Evolutionary conservation across 106 monocot genomes (phyloP).

Genomic region (Apostasia shenzhenica): DNA sequence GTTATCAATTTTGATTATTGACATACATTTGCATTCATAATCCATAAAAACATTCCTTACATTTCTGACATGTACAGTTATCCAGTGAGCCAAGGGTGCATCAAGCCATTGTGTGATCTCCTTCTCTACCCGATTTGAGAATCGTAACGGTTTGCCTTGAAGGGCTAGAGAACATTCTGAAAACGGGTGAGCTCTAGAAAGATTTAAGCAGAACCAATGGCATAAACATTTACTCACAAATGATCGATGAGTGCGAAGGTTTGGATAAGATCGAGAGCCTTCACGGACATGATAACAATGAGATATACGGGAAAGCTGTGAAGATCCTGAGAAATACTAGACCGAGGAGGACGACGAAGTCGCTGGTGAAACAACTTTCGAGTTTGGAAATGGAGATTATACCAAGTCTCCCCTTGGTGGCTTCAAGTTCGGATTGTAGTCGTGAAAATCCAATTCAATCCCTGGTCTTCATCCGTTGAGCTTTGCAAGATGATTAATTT

Average conservation of each 20-base stretch:
- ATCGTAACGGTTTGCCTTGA: conserved; percentile 17
- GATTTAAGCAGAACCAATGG: conserved; percentile 12
- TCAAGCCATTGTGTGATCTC: conserved; percentile 28
- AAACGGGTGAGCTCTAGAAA: conserved; percentile 17
- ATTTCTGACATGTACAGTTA: conserved; percentile 6
- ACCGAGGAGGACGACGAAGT: conserved; percentile 14
- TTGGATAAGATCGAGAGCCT: conserved; percentile 28
- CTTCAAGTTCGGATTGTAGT: conserved; percentile 14
- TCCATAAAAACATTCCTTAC: no score
- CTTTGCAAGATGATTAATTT: no score
- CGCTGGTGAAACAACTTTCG: not conserved
- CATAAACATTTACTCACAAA: conserved; percentile 16
- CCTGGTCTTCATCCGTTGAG: no score
- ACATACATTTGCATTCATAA: no score
- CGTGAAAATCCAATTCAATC: no score
- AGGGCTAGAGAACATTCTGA: conserved; percentile 27
- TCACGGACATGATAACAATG: conserved; percentile 24
- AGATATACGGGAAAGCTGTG: conserved; percentile 17
- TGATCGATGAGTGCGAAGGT: conserved; percentile 21
- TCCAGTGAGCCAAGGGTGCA: conserved; percentile 27
- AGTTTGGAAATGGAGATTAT: conserved; percentile 1
- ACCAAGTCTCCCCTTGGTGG: not conserved
- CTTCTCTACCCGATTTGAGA: conserved; percentile 14
- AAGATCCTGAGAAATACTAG: conserved; percentile 27
- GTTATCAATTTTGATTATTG: no score